These are phyloP conservation scores for Diaporthe ampelina DNA, from an alignment of 2,329 filamentous ascomycete species.

Conservation along the genomic window DNA sequence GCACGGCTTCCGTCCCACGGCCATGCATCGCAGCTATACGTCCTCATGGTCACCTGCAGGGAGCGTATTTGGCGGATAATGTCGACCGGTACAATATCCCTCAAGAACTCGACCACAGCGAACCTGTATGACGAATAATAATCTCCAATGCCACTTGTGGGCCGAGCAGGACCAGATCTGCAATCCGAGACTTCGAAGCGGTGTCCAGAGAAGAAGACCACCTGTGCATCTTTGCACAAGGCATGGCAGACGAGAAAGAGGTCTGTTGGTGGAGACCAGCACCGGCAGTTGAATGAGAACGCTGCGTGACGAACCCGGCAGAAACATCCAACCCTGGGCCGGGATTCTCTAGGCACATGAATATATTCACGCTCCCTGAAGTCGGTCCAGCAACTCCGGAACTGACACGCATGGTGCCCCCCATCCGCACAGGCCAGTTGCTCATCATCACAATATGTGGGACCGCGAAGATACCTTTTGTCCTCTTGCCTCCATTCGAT, in stretches of 20 bases:
- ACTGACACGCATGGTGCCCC: background rate
- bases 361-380: too few species aligned
- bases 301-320: background rate
- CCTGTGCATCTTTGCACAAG: background rate
- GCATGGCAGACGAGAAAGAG: constrained; percentile 11
- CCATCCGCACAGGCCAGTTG: background rate
- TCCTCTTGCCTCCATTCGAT: background rate
- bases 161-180: background rate
- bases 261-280: background rate
- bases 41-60: background rate
- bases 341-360: background rate
- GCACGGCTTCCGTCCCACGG: background rate
- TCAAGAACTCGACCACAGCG: background rate
- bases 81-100: background rate
- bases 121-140: background rate
- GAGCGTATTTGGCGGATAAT: background rate
- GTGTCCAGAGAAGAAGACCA: background rate
- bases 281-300: background rate
- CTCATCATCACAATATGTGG: background rate
- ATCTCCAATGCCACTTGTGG: background rate
- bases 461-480: background rate
- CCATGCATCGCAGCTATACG: background rate
- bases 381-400: background rate
- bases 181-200: background rate
- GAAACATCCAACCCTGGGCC: background rate